These are phyloP conservation scores for Fagopyrum esculentum DNA, from an alignment of 148 eudicot genomes.

Conservation along the genomic window DNA sequence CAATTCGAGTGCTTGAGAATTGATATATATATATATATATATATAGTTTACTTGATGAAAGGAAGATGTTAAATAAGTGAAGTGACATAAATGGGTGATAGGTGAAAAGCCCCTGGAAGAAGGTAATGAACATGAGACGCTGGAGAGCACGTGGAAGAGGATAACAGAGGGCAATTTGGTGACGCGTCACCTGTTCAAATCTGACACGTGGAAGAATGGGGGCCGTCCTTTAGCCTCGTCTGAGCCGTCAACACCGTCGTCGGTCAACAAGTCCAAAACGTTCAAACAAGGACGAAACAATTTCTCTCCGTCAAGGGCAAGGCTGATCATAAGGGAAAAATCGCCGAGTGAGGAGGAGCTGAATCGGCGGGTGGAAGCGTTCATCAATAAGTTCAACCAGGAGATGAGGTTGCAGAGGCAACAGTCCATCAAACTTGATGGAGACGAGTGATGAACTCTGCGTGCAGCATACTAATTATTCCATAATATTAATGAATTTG, in stretches of 20 bases:
- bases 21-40: too few relatives aligned
- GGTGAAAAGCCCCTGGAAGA: slow-evolving; percentile 48
- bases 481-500: neutral
- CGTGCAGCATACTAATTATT: neutral
- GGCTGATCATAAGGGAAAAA: slow-evolving; percentile 45
- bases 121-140: slow-evolving; percentile 61
- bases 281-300: slow-evolving; percentile 43
- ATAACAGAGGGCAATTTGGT: slow-evolving; percentile 63
- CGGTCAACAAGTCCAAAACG: slow-evolving; percentile 47
- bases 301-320: slow-evolving; percentile 19
- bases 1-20: too few relatives aligned
- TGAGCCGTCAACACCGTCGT: slow-evolving; percentile 12
- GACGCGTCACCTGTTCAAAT: slow-evolving; percentile 52
- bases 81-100: neutral
- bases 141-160: slow-evolving; percentile 78
- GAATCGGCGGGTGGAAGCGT: slow-evolving; percentile 82
- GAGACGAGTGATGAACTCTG: slow-evolving; percentile 40
- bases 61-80: too few relatives aligned
- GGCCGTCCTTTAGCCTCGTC: slow-evolving; percentile 22
- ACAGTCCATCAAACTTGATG: slow-evolving; percentile 49
- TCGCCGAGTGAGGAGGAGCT: slow-evolving; percentile 75
- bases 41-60: too few relatives aligned
- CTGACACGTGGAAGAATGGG: slow-evolving; percentile 44
- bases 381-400: slow-evolving; percentile 70
- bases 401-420: slow-evolving; percentile 88